Conservation (phyloP, 2,329 filamentous ascomycete genomes). For the Coleophoma eucalyptorum region DNA sequence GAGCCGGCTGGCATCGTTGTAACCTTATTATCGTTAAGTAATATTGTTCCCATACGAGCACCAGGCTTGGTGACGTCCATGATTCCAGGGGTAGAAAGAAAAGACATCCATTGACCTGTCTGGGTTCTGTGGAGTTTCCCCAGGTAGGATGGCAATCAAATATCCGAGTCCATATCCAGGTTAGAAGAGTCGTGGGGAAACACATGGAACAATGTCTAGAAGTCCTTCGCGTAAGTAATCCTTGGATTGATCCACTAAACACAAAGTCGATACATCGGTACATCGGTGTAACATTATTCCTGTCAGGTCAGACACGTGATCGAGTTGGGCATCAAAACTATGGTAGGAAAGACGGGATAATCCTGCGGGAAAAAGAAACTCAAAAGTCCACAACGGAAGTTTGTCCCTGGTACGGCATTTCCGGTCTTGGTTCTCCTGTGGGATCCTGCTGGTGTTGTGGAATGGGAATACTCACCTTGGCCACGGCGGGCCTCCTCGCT, state of each 20-base stretch:
- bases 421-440: not conserved
- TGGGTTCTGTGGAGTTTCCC: conserved; percentile 1
- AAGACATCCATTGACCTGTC: not conserved
- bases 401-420: no score
- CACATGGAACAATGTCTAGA: no score
- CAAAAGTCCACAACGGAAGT: no score
- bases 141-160: not conserved
- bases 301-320: not conserved
- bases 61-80: conserved; percentile 4
- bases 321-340: not conserved
- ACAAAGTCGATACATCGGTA: no score
- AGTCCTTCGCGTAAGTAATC: no score
- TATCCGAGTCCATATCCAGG: no score
- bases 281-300: no score
- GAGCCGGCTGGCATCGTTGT: not conserved
- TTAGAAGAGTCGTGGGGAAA: no score
- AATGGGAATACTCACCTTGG: not conserved
- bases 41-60: not conserved
- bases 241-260: no score
- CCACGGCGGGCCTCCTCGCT: not conserved
- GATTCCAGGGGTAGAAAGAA: not conserved
- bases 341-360: no score
- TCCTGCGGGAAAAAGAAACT: no score
- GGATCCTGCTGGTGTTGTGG: not conserved
- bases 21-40: not conserved